Base-by-base conservation (phyloP, 352 stramenopile genomes). In the Detonula confervacea region DNA sequence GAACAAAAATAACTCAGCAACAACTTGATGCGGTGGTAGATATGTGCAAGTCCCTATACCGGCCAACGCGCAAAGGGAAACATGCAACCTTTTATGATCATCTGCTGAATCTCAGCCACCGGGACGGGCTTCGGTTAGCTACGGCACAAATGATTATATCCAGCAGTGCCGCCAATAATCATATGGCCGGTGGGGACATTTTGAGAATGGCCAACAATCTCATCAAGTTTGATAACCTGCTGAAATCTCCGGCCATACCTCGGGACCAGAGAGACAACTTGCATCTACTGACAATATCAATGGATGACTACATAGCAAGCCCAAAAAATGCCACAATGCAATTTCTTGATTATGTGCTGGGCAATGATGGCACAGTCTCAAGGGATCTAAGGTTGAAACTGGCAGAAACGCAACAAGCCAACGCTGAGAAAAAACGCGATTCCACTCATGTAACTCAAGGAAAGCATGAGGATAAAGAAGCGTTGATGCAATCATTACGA, bases 301-400 rank as follows among this genome's bases (percentile, higher is more conserved):
- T 80, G 77, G 70, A 78, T 24, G 57, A 80, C 14, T 80, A 70
- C 24, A 80, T 74, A 14, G 47, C 20, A 37, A 68, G 47, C 47
- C 20, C 44, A n/a, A 44, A 49, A 22, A 75, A 77, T 18, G 51
- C 12, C 16, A 85, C 77, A 35, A 55, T 77, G 16, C 24, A 73
- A 52, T 80, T 77, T 57, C 33, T 85, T 16, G 63, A 85, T 56
- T 85, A 81, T 33, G 33, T 85, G 0, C 54, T 85, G 44, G 77
- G 77, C 20, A 59, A 73, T 46, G 37, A 68, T 35, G 33, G 24
- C 33, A 46, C 44, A 9, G 39, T 77, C 16, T 27, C 64, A 11
- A 70, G 52, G 22, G 35, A 77, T 37, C 66, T 70, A 24, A 74
- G 54, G 54, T 46, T 49, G 16, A 9, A 69, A 46, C 57, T 35